Percentiles rank a stretch among this genome's conserved stretches.
Evolutionary conservation across 2,329 filamentous ascomycete genomes (phyloP).

Genomic region (Aureobasidium sp.): DNA sequence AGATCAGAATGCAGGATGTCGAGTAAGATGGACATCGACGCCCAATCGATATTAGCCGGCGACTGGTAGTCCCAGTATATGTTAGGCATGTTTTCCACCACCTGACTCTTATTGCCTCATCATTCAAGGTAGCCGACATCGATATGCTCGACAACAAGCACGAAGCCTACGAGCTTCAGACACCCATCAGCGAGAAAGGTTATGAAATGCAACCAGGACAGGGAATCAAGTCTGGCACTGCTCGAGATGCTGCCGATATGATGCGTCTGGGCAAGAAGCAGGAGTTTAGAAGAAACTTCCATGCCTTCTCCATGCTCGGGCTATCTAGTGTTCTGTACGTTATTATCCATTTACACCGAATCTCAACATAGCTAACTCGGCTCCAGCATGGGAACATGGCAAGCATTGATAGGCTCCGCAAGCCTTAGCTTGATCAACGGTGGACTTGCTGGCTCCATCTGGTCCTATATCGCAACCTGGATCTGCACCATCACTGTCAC

Average conservation of each 20-base stretch:
- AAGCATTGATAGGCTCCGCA: constrained; percentile 17
- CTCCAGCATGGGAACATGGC: constrained; percentile 25
- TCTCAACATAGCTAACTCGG: background rate
- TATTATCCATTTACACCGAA: background rate
- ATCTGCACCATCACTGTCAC: constrained; percentile 30
- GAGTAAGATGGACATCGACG: background rate
- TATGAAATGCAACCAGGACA: background rate
- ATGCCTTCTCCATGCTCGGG: constrained; percentile 24
- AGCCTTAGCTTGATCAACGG: constrained; percentile 22
- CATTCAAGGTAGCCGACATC: background rate
- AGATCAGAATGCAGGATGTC: background rate
- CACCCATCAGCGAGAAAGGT: background rate
- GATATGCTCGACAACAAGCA: background rate
- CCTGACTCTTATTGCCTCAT: background rate
- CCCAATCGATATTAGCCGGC: background rate
- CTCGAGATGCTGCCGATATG: constrained; percentile 14
- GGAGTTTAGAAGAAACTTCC: constrained; percentile 21
- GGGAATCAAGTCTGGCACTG: background rate
- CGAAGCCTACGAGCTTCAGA: constrained; percentile 7
- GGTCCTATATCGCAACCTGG: constrained; percentile 28
- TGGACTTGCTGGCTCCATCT: constrained; percentile 31
- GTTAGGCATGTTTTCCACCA: background rate
- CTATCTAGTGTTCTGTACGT: constrained; percentile 23
- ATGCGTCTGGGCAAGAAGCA: constrained; percentile 14
- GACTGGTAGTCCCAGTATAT: background rate